These are phyloP conservation scores for Blastobotrys serpentis DNA, from an alignment of 1,139 yeast species.

Conservation along the genomic window DNA sequence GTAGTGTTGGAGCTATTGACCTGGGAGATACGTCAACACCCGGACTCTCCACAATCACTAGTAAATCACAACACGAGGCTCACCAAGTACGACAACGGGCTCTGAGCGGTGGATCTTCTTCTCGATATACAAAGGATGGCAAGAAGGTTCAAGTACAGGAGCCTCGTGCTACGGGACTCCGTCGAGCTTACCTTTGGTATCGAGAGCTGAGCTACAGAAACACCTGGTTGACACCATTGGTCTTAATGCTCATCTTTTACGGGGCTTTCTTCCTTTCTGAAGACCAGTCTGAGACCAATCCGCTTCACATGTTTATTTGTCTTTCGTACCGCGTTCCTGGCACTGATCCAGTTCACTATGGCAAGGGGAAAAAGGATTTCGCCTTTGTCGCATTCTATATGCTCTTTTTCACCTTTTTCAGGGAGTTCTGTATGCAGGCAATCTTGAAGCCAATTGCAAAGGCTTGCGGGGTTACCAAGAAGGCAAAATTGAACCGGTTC, in stretches of 20 bases:
- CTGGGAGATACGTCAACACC: slow-evolving; percentile 44
- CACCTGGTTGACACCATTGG: slow-evolving; percentile 75
- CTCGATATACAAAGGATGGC: slow-evolving; percentile 16
- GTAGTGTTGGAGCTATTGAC: slow-evolving; percentile 35
- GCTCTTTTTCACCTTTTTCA: slow-evolving; percentile 80
- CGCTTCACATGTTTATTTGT: slow-evolving; percentile 62
- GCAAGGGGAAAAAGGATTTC: slow-evolving; percentile 83
- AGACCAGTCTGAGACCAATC: slow-evolving; percentile 55
- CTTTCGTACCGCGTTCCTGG: slow-evolving; percentile 66
- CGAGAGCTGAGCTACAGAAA: slow-evolving; percentile 66
- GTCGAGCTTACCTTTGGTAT: slow-evolving; percentile 48
- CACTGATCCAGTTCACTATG: slow-evolving; percentile 49
- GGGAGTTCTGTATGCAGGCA: slow-evolving; percentile 89
- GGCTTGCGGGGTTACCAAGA: slow-evolving; percentile 51
- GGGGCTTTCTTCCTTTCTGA: slow-evolving; percentile 34
- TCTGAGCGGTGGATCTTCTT: slow-evolving; percentile 33
- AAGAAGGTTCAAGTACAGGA: slow-evolving; percentile 9
- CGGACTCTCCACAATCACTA: slow-evolving; percentile 40
- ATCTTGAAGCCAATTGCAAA: slow-evolving; percentile 70
- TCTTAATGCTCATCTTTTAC: slow-evolving; percentile 42
- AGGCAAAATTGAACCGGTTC: slow-evolving; percentile 69
- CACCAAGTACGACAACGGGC: slow-evolving; percentile 39
- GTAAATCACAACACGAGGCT: slow-evolving; percentile 34
- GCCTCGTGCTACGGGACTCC: slow-evolving; percentile 22
- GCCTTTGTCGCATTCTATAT: slow-evolving; percentile 77